Evolutionary conservation across 2,329 filamentous ascomycete genomes (phyloP), one percentile per base, ranked within the genome.

Genomic region (Pseudogymnoascus sp.): DNA sequence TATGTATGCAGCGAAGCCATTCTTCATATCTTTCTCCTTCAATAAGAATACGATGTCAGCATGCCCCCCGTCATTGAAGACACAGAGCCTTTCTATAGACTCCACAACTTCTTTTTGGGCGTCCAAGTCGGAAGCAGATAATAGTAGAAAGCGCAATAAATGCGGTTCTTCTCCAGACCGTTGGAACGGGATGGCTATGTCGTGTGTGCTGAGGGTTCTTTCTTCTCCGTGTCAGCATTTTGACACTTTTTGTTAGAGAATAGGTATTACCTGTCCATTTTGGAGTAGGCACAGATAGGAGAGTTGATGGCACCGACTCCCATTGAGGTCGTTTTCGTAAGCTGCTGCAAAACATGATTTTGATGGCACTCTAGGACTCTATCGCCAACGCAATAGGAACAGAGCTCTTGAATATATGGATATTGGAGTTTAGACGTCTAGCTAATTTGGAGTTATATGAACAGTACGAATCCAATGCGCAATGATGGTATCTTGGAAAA

Each of bases 41-140:
- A 74, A 63, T 5, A 74, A 64, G 42, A 73, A 73, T 7, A 73
- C 42, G 25, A 74, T 68, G 5, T 70, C 71, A 27, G 72, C 64
- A 40, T 70, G 61, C 6, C 62, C 62, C n/a, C 69, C 70, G 9
- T 70, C 72, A 25, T 63, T 66, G n/a, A 70, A 67, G 60, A 71
- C 65, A 52, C 69, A 70, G 3, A 73, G 63, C 52, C 69, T 67
- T 55, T 73, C 70, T 18, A 74, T 69, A 5, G 71, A 67, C 36
- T 63, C 58, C 63, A 70, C 64, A 36, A 18, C 21, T 9, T 64
- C 33, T 13, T 35, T 9, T 6, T 15, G 18, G 8, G 37, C 12
- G 4, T 48, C 62, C 3, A 70, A 33, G 58, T 73, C 71, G 6
- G 60, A 27, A 3, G 70, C 27, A 3, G 71, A 71, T 7, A 73